Base-by-base conservation (phyloP, 257 asterid genomes). In the Solanum virginianum region DNA sequence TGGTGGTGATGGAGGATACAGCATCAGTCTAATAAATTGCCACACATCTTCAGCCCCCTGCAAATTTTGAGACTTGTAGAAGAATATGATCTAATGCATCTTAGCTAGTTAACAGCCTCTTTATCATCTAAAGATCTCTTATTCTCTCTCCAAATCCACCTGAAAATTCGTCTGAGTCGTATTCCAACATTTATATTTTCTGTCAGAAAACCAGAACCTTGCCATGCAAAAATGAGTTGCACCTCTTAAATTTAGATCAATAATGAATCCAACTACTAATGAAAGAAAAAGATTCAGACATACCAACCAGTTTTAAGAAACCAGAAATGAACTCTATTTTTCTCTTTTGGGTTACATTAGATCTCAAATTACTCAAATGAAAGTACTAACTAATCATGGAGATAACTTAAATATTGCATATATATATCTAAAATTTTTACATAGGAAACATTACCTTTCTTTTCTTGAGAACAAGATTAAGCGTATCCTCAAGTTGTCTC, bases 401-500 rank as follows among this genome's bases (percentile, higher is more conserved):
- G 80, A 10, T 39, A 70, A 7, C 53, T 69, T 39, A 70, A 18
- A 11, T 18, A 70, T 14, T 47, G 41, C 81, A 47, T 51, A 74
- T 5, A 74, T 32, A 43, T 74, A 74, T 47, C 59, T 74, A 59
- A 74, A 47, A 47, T n/a, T 74, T 47, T 74, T 13, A 51, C 45
- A 77, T 14, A 18, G 24, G 24, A 18, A 80, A 43, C 41, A 85
- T 87, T 86, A 95, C 80, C 99, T 93, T 97, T 87, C 97, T 90
- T 91, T 97, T 97, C 91, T 97, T 97, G 11, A 95, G 63, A 83
- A 95, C 99, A 54, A 97, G 97, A 90, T 95, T 93, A 63, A 97
- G 92, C 49, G 99, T 97, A 86, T 97, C 99, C 89, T 97, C 99
- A 83, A 97, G 97, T 86, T 97, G 99, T 84, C 99, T 90, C 92